Base-by-base conservation (phyloP, 257 asterid genomes). In the Nicotiana sylvestris region DNA sequence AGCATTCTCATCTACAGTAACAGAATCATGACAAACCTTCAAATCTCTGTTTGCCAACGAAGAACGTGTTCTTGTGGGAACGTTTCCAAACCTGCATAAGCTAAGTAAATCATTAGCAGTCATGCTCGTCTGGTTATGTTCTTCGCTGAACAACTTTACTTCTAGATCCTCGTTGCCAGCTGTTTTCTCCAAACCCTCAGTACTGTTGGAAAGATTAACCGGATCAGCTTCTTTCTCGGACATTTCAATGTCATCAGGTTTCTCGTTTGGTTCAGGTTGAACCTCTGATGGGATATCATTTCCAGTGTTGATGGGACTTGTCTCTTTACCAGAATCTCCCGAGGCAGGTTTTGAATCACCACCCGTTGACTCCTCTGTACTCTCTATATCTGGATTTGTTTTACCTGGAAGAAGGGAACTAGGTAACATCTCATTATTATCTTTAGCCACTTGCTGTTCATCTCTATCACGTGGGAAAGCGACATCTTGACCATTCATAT, bases 41-140 rank as follows among this genome's bases (percentile, higher is more conserved):
- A 88, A 77, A 82, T 86, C 87, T 87, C 91, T 90, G 56, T 32
- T 60, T 82, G 89, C 83, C 86, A 91, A 74, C 1, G 96, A 88
- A 62, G 99, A 90, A 61, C 93, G 97, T 46, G 95, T 88, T 91
- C 87, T 91, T 27, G 95, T 93, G 58, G 94, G 93, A 85, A 94
- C 88, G 25, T 91, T 90, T 3, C 76, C 89, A 88, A 92, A 92
- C 83, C 86, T 87, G 88, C 90, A 86, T 76, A 91, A 88, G 86
- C 88, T 92, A 57, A 89, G 83, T 84, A 96, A 83, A 88, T 90
- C 95, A 79, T 80, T 76, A 76, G 33, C 81, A 66, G 68, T 88
- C 86, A 84, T 84, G n/a, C 82, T 85, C 15, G 83, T 88, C 77
- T 82, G 70, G 82, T 53, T 85, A 66, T 83, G 92, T 86, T 85